Evolutionary conservation across 2,329 filamentous ascomycete genomes (phyloP).

Genomic region (Penicillium sp.): DNA sequence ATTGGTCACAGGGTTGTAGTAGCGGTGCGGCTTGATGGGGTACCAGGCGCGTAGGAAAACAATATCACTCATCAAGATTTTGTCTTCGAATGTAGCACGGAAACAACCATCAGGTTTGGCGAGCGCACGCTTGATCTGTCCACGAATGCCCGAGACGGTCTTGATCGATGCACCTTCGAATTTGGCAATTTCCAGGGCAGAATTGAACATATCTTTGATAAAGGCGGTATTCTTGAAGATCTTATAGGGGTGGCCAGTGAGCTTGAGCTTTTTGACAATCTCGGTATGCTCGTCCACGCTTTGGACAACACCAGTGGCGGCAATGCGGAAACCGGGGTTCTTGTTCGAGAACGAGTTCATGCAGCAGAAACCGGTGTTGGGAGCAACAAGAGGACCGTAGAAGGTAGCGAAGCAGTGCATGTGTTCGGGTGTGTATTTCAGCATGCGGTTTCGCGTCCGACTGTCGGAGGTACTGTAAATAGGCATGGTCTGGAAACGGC

Average conservation of each 20-base stretch:
- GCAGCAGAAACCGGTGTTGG: conserved; percentile 92
- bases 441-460: conserved; percentile 89
- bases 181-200: conserved; percentile 90
- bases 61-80: conserved; percentile 94
- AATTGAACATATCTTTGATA: conserved; percentile 97
- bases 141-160: conserved; percentile 91
- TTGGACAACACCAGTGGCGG: conserved; percentile 88
- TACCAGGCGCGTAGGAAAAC: conserved; percentile 97
- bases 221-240: conserved; percentile 99
- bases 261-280: conserved; percentile 98
- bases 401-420: conserved; percentile 98
- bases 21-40: conserved; percentile 88
- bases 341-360: conserved; percentile 84
- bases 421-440: conserved; percentile 98
- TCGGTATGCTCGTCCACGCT: conserved; percentile 94
- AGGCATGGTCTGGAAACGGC: conserved; percentile 87
- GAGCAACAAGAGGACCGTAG: conserved; percentile 90
- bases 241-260: conserved; percentile 91
- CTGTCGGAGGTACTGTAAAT: conserved; percentile 96
- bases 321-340: conserved; percentile 87
- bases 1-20: conserved; percentile 96
- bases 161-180: conserved; percentile 96
- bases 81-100: conserved; percentile 97
- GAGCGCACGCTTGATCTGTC: conserved; percentile 94
- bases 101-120: conserved; percentile 93